Percentiles rank a stretch among this genome's conserved stretches.
These are phyloP conservation scores for Chenopodium suecicum DNA, from an alignment of 148 eudicot genomes.

Conservation along the genomic window DNA sequence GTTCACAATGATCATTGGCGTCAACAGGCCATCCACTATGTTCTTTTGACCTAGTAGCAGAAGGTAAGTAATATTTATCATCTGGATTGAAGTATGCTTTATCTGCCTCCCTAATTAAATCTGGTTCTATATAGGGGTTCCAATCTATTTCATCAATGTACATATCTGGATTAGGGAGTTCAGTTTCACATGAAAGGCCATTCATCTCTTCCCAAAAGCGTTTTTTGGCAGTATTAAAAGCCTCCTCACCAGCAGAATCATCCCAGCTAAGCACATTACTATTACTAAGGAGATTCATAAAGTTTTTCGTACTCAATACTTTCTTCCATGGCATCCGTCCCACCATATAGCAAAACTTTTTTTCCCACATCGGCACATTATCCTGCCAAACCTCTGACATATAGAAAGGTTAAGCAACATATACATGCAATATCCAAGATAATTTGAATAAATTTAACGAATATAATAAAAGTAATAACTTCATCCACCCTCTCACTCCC, in stretches of 20 bases:
- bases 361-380: conserved; percentile 73
- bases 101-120: conserved; percentile 43
- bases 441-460: not conserved
- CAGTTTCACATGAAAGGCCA: conserved; percentile 38
- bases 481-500: too few relatives aligned
- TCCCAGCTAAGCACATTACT: conserved; percentile 54
- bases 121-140: conserved; percentile 62
- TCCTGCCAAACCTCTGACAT: conserved; percentile 51
- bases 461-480: too few relatives aligned
- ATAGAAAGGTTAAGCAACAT: conserved; percentile 14
- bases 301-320: conserved; percentile 54
- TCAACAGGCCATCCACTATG: conserved; percentile 19
- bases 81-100: conserved; percentile 57
- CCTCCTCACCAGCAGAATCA: conserved; percentile 66
- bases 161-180: conserved; percentile 53
- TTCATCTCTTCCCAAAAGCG: conserved; percentile 56
- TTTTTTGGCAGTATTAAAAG: conserved; percentile 53
- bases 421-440: not conserved
- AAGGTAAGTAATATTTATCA: conserved; percentile 35
- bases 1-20: conserved; percentile 41
- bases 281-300: conserved; percentile 38
- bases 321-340: conserved; percentile 71
- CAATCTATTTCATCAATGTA: conserved; percentile 63
- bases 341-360: conserved; percentile 53
- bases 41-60: conserved; percentile 15